Base-by-base conservation (phyloP, 176 grass and related monocot species). In the Oryza nivara region DNA sequence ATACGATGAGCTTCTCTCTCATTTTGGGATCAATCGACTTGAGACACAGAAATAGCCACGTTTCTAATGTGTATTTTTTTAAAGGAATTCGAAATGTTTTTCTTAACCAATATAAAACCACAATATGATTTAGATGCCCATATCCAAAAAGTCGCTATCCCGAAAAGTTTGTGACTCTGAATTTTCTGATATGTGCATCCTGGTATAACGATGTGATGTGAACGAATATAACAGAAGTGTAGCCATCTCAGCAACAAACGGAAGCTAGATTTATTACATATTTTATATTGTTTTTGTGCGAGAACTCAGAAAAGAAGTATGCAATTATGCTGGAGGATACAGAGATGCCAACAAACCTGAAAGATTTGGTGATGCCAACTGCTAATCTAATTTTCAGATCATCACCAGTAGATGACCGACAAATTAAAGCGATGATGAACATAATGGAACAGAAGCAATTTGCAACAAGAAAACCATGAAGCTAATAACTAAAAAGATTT, bases 181-280 rank as follows among this genome's bases (percentile, higher is more conserved):
- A 85, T 32, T 67, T 67, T 25, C 47, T n/a, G 67, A 38, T 77
- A 82, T 56, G 28, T 58, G 35, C 19, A n/a, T 38, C 46, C 70
- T 45, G 60, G 70, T 81, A 74, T 70, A 30, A 78, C 17, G n/a
- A 63, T 65, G 65, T 66, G 82, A 71, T 47, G n/a, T 54, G 83
- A 52, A 86, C 78, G 56, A 81, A 90, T 23, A 32, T 72, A 73
- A 48, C 79, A 20, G 83, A 63, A 22, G 48, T 74, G 84, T 79
- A 86, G 26, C 80, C 48, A 64, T 90, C 84, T 79, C 71, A 67
- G 48, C 41, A 88, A 78, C 80, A 65, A 65, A 66, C 35, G 78
- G 4, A 58, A 75, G 28, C 20, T 46, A 36, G 17, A 73, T 11
- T 36, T 41, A 65, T 23, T 30, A 34, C 16, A 67, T 51, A 22